Evolutionary conservation across 768 basidiomycete genomes (phyloP).

Genomic region (Jaapia argillacea): DNA sequence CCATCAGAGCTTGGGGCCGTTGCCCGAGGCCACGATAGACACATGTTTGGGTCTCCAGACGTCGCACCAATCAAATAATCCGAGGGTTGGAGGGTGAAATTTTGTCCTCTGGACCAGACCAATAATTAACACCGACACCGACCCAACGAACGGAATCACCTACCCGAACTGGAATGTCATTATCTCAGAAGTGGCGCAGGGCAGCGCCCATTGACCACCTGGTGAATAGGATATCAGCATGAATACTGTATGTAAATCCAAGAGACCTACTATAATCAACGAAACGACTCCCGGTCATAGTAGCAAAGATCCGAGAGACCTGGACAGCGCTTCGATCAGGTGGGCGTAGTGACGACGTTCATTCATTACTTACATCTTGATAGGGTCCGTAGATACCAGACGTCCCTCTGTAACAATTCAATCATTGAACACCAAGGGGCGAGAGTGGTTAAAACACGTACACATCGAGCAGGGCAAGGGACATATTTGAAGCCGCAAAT

Average conservation of each 20-base stretch:
- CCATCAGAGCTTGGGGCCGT: constrained; percentile 58
- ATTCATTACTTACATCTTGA: constrained; percentile 46
- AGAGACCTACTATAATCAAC: constrained; percentile 43
- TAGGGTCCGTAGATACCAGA: constrained; percentile 69
- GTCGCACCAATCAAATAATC: constrained; percentile 73
- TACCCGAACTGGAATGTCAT: constrained; percentile 68
- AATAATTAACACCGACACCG: neutral
- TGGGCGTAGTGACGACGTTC: neutral
- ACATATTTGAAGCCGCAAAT: constrained; percentile 37
- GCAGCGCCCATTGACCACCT: constrained; percentile 70
- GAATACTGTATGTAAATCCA: neutral
- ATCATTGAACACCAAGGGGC: neutral
- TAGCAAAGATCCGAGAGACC: constrained; percentile 59
- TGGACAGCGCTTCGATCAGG: constrained; percentile 17
- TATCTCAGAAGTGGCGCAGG: constrained; percentile 49
- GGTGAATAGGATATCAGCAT: too few species aligned
- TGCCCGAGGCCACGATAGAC: constrained; percentile 68
- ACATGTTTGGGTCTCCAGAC: constrained; percentile 51
- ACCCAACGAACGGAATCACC: too few species aligned
- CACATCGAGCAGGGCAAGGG: constrained; percentile 69
- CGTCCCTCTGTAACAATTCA: constrained; percentile 39
- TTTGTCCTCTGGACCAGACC: constrained; percentile 23
- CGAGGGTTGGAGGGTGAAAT: constrained; percentile 58
- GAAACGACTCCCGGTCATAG: constrained; percentile 54
- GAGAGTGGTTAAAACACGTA: constrained; percentile 24